Base-by-base conservation (phyloP, 768 basidiomycete species). In the Pholiota conissans region DNA sequence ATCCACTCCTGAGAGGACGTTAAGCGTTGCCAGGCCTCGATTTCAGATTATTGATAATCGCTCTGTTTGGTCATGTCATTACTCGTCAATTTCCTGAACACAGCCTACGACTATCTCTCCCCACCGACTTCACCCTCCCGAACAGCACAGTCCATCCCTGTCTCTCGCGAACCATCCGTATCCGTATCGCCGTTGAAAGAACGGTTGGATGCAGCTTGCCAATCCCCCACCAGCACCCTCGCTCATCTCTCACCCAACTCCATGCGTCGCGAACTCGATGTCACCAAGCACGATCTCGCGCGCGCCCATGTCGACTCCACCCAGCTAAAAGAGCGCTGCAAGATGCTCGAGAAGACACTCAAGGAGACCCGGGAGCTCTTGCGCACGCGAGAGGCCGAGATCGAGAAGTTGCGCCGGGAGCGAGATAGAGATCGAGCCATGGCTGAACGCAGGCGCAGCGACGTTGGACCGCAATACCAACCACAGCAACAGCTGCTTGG, bases 341-440 rank as follows among this genome's bases (percentile, higher is more conserved):
- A 76, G 68, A 69, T 77, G 66, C 76, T 90, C 49, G 89, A 91
- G 64, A 80, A 75, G 63, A 78, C 84, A 16, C 72, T 91, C 57
- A 82, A 77, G 63, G 88, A 90, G 62, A 83, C 86, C 48, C 77
- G 82, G 49, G 86, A 89, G 11, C 61, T 83, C 48, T 69, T 90
- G 62, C 79, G 78, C 56, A 60, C 75, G 1, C 80, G 83, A 59
- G 89, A 90, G 59, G 64, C 73, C 46, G 88, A 90, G 72, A 69
- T 88, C 47, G 85, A 86, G 29, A 73, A 72, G 55, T 68, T 87
- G 65, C 82, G 70, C 58, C 71, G 69, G 60, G 72, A 74, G 55
- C 67, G 66, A 26, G 75, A 76, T 39, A 67, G 68, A 57, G 73
- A 75, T 27, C 69, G 72, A 20, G 65, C 68, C 35, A 55, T 69